Percentiles rank a stretch among this genome's conserved stretches.
phyloP scores from a whole-genome alignment of 1,139 yeast species.

The Nadsonia commutata region DNA sequence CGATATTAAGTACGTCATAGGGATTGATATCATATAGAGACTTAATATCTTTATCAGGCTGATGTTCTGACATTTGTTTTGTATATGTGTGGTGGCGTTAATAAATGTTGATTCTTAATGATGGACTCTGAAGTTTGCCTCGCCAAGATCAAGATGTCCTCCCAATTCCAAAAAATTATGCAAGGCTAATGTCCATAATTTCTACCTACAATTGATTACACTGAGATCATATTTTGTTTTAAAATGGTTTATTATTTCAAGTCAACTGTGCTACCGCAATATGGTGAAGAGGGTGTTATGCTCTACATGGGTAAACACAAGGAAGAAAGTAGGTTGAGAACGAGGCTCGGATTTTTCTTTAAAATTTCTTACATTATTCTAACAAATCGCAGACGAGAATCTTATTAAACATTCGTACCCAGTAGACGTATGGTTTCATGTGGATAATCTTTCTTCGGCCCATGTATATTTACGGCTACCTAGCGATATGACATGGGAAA shows the following conservation, averaged over 20 bases:
- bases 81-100: too few species aligned
- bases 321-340: conserved; percentile 33
- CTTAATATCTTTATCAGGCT: too few species aligned
- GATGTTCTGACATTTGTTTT: too few species aligned
- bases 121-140: too few species aligned
- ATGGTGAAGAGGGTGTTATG: conserved; percentile 20
- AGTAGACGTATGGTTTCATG: conserved; percentile 68
- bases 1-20: conserved; percentile 38
- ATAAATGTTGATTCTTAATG: too few species aligned
- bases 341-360: not conserved
- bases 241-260: conserved; percentile 47
- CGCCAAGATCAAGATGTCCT: too few species aligned
- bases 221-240: too few species aligned
- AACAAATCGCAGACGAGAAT: conserved; percentile 33
- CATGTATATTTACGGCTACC: conserved; percentile 58
- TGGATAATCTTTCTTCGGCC: conserved; percentile 66
- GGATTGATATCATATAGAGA: conserved; percentile 31
- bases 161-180: too few species aligned
- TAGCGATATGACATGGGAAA: conserved; percentile 31
- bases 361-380: not conserved
- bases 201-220: too few species aligned
- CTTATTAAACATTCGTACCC: conserved; percentile 56
- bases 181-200: too few species aligned
- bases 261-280: conserved; percentile 27
- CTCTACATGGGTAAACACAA: conserved; percentile 69